phyloP scores from a whole-genome alignment of 441 rosid species.

The Theobroma grandiflorum region DNA sequence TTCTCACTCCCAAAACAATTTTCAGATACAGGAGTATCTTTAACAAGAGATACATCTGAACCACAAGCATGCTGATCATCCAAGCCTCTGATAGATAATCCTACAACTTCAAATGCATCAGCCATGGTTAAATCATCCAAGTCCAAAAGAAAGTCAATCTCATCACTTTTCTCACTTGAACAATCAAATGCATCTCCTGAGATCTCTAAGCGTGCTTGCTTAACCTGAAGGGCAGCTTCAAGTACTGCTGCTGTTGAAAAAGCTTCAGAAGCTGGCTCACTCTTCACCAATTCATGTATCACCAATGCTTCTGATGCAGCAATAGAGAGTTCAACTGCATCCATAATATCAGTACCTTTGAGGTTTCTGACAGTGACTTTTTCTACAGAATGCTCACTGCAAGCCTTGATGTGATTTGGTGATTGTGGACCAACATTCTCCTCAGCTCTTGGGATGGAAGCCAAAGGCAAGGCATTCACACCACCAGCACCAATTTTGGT shows the following conservation, averaged over 20 bases:
- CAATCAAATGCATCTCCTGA: conserved; percentile 33
- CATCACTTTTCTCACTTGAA: conserved; percentile 39
- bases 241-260: conserved; percentile 53
- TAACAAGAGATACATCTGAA: conserved; percentile 51
- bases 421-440: conserved; percentile 26
- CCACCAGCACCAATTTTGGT: conserved; percentile 17
- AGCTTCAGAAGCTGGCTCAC: conserved; percentile 41
- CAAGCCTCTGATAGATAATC: conserved; percentile 40
- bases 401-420: conserved; percentile 2
- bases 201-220: conserved; percentile 62
- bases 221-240: conserved; percentile 68
- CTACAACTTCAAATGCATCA: conserved; percentile 65
- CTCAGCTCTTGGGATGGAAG: conserved; percentile 26
- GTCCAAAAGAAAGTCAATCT: conserved; percentile 45
- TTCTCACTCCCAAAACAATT: conserved; percentile 27
- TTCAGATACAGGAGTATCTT: conserved; percentile 52
- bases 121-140: conserved; percentile 54
- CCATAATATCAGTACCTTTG: conserved; percentile 43
- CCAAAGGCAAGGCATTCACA: conserved; percentile 22
- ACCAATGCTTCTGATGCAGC: conserved; percentile 77
- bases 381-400: conserved; percentile 20
- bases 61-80: conserved; percentile 35
- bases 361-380: conserved; percentile 30
- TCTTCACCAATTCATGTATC: conserved; percentile 57
- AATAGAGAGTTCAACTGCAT: conserved; percentile 62